These are phyloP conservation scores for Penicillium psychrofluorescens DNA, from an alignment of 495 filamentous ascomycete genomes.

Conservation along the genomic window DNA sequence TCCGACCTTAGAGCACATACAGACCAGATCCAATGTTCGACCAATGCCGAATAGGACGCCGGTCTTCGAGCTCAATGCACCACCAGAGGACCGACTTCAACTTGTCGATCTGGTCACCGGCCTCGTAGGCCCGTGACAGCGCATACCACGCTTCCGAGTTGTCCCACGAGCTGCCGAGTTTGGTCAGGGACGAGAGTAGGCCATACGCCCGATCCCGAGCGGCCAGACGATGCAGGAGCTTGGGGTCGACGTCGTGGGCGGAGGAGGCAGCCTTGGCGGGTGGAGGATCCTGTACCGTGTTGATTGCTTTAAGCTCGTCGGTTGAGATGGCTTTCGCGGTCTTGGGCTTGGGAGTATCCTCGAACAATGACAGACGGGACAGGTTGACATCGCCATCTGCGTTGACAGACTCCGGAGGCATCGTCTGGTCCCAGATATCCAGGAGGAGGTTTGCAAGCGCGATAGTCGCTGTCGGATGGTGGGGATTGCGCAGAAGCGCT, in stretches of 20 bases:
- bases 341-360: constrained; percentile 14
- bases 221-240: constrained; percentile 67
- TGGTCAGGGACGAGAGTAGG: constrained; percentile 72
- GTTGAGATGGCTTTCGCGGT: constrained; percentile 13
- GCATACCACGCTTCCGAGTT: constrained; percentile 89
- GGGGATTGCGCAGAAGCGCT: constrained; percentile 62
- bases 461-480: constrained; percentile 76
- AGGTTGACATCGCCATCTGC: constrained; percentile 22
- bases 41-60: constrained; percentile 41
- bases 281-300: constrained; percentile 4
- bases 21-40: constrained; percentile 39
- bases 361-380: constrained; percentile 19
- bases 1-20: constrained; percentile 30
- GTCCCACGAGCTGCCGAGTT: constrained; percentile 85
- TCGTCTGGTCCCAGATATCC: constrained; percentile 68
- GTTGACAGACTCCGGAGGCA: constrained; percentile 34
- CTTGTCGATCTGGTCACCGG: constrained; percentile 73
- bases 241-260: constrained; percentile 38
- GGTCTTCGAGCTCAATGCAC: constrained; percentile 58
- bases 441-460: constrained; percentile 77
- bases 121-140: constrained; percentile 78
- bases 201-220: constrained; percentile 81
- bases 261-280: constrained; percentile 4
- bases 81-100: constrained; percentile 69
- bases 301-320: constrained; percentile 14